These are phyloP conservation scores for Dissophora globulifera DNA, from an alignment of 192 early-diverging fungal species.

Conservation along the genomic window DNA sequence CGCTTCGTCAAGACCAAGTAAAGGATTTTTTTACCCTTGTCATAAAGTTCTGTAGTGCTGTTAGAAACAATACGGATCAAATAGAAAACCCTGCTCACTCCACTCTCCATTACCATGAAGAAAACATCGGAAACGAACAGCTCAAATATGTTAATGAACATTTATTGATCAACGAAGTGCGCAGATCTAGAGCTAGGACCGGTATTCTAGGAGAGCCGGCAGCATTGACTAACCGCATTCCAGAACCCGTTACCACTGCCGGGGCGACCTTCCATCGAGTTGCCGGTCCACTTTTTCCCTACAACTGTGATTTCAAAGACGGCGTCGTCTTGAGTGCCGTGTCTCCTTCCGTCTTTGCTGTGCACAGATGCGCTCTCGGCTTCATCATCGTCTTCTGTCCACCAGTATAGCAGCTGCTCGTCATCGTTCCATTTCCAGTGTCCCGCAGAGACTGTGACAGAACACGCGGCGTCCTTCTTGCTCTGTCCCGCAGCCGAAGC, in stretches of 20 bases:
- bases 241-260: constrained; percentile 10
- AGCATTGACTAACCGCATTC: constrained; percentile 32
- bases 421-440: constrained; percentile 42
- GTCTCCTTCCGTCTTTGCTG: neutral
- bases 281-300: constrained; percentile 51
- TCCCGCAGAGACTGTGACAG: constrained; percentile 40
- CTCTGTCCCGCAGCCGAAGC: neutral
- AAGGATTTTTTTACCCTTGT: too few relatives aligned
- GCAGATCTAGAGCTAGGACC: neutral
- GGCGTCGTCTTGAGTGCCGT: neutral
- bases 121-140: too few relatives aligned
- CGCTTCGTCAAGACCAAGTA: constrained; percentile 89
- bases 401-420: constrained; percentile 47
- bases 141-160: too few relatives aligned
- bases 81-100: neutral
- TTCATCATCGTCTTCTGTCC: constrained; percentile 14
- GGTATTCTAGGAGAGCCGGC: constrained; percentile 19
- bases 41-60: too few relatives aligned
- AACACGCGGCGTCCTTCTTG: constrained; percentile 13
- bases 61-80: too few relatives aligned
- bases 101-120: neutral
- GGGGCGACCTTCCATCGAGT: constrained; percentile 2
- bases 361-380: constrained; percentile 1
- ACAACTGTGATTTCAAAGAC: constrained; percentile 48
- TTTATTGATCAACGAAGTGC: too few relatives aligned